Percentiles rank a stretch among this genome's conserved stretches.
Evolutionary conservation across 192 early-diverging fungal species (phyloP).

Genomic region (Coemansia sp.): DNA sequence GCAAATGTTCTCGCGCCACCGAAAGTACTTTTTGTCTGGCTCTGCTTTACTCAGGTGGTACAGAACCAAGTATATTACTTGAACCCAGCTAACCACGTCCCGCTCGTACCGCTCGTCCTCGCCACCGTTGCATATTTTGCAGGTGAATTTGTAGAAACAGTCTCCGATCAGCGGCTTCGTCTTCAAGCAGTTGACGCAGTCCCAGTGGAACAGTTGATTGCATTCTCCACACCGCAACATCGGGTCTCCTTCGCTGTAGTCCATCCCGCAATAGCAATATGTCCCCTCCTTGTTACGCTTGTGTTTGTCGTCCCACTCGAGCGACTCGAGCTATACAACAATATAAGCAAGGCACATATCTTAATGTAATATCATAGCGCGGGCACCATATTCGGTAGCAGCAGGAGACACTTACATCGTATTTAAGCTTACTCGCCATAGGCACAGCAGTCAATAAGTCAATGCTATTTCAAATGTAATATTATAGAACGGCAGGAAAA

Average conservation of each 20-base stretch:
- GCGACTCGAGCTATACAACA: conserved; percentile 36
- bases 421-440: conserved; percentile 50
- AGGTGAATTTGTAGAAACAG: conserved; percentile 71
- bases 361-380: background rate
- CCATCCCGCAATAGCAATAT: conserved; percentile 82
- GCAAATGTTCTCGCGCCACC: conserved; percentile 82
- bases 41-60: conserved; percentile 68
- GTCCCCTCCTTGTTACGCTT: conserved; percentile 61
- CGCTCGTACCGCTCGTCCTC: conserved; percentile 66
- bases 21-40: conserved; percentile 67
- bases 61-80: conserved; percentile 70
- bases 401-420: conserved; percentile 28
- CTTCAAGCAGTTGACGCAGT: conserved; percentile 61
- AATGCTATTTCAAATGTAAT: background rate
- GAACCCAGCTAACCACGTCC: conserved; percentile 68
- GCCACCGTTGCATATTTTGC: conserved; percentile 68
- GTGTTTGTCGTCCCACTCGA: conserved; percentile 58
- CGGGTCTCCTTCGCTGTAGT: conserved; percentile 57
- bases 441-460: background rate
- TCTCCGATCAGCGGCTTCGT: conserved; percentile 68
- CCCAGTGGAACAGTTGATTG: conserved; percentile 71
- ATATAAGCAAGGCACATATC: background rate
- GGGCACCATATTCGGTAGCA: background rate
- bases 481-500: background rate
- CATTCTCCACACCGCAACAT: conserved; percentile 71